Evolutionary conservation across 164 flowering plant species (phyloP), one percentile per base, ranked within the genome.

Genomic region (Buxus sempervirens): DNA sequence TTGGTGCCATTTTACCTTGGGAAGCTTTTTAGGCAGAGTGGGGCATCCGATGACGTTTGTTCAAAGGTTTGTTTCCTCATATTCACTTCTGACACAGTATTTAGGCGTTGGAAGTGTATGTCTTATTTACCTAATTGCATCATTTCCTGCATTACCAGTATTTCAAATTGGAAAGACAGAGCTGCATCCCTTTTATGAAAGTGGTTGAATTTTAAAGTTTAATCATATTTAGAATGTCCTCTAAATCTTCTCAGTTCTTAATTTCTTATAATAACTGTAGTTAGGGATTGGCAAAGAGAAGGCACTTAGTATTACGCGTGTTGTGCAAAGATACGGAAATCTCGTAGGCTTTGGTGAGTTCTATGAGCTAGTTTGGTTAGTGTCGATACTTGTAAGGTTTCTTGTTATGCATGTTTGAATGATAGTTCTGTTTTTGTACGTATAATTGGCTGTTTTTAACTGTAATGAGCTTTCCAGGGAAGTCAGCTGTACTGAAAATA

Each of bases 1-100:
- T 77, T 85, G 91, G 65, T 88, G 62, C 97, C 97, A 73, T 91
- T 88, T 84, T 91, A 91, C 77, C 74, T 87, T 48, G 96, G 98
- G 65, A 90, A 80, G 84, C 81, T 86, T 68, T 84, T 92, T 66
- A 83, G 83, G 58, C 80, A 77, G 71, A 74, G 88, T 22, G 85
- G 86, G 66, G 88, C 88, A 67, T 81, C 91, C 53, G 90, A 78
- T 70, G 86, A 92, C 73, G 77, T 92, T 70, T 82, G 68, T 77
- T 82, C 93, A 38, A 90, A 84, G 97, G 97, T 90, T 60, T 69
- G 85, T 77, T 67, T 48, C n/a, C n/a, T 63, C 49, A 57, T 48
- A 48, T 32, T 58, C 55, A 15, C 32, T 65, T 69, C 26, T 54
- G 12, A 26, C 49, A 59, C 48, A 62, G 41, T 51, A 20, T 55